Percentiles rank a stretch among this genome's conserved stretches.
These are phyloP conservation scores for Lactifluus echinatus DNA, from an alignment of 768 basidiomycete species.

Conservation along the genomic window DNA sequence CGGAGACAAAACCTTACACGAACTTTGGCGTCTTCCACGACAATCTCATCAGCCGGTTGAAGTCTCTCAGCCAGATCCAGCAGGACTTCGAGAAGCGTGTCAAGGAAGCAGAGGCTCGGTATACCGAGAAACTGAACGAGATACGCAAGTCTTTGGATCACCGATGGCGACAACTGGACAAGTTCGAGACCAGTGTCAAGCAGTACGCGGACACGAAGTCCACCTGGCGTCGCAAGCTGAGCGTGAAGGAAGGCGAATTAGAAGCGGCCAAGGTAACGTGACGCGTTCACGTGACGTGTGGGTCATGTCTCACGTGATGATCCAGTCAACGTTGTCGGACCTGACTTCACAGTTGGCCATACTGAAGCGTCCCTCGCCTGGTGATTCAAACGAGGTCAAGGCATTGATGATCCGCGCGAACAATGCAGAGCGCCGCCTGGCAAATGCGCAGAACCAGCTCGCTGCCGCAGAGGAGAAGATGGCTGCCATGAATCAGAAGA, in stretches of 20 bases:
- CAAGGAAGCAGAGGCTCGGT: conserved; percentile 69
- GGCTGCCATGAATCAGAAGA: conserved; percentile 63
- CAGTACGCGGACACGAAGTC: conserved; percentile 71
- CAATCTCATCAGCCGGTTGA: conserved; percentile 81
- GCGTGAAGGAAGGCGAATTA: conserved; percentile 81
- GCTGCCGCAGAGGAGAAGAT: conserved; percentile 79
- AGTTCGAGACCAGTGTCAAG: conserved; percentile 82
- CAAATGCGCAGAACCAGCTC: conserved; percentile 78
- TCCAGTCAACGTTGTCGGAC: conserved; percentile 64
- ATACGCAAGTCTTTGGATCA: conserved; percentile 83
- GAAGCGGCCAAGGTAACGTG: conserved; percentile 68
- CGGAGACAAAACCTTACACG: conserved; percentile 86
- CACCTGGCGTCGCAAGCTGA: conserved; percentile 75
- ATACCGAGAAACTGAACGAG: conserved; percentile 62
- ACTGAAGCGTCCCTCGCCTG: conserved; percentile 49
- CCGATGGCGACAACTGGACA: conserved; percentile 89
- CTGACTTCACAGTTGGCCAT: conserved; percentile 59
- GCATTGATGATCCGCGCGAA: conserved; percentile 64
- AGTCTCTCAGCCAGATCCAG: conserved; percentile 76
- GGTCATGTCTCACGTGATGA: not conserved
- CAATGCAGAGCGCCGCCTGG: conserved; percentile 83
- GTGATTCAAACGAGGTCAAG: conserved; percentile 61
- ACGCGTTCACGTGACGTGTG: conserved; percentile 8
- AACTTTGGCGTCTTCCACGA: conserved; percentile 94
- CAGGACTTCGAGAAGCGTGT: conserved; percentile 76